A percentile compares a stretch with the other conserved stretches of the same genome.
phyloP scores from a whole-genome alignment of 2,329 filamentous ascomycete species.

The Epichloe scottii region DNA sequence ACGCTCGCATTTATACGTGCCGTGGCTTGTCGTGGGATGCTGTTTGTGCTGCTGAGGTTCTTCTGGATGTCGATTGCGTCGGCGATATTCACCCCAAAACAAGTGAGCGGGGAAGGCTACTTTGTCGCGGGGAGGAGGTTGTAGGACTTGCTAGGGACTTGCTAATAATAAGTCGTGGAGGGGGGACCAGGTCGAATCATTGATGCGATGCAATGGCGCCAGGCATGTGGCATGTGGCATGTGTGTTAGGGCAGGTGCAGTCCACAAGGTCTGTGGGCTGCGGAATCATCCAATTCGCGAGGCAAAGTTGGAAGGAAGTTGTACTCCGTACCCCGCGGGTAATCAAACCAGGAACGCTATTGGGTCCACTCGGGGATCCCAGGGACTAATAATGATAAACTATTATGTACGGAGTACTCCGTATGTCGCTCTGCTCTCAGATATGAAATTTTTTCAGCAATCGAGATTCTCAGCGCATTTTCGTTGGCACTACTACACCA shows the following conservation, averaged over 20 bases:
- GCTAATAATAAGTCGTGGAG: background rate
- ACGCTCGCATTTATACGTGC: background rate
- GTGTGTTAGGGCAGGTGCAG: background rate
- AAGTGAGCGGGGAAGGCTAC: background rate
- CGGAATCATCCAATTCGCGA: no score
- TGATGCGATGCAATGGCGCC: background rate
- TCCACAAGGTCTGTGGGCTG: no score
- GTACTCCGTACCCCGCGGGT: no score
- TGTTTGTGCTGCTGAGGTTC: background rate
- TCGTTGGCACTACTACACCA: no score
- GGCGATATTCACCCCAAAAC: background rate
- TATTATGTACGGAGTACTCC: no score
- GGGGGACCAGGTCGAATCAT: background rate
- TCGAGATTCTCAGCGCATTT: no score
- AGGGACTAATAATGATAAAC: no score
- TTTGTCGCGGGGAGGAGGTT: conserved; percentile 1
- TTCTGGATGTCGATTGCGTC: background rate
- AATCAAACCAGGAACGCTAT: no score
- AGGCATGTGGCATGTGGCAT: background rate
- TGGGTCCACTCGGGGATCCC: no score
- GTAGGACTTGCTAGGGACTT: background rate
- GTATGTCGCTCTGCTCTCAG: no score
- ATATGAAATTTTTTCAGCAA: no score
- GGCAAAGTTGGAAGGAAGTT: no score
- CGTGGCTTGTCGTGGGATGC: background rate